A percentile compares a stretch with the other conserved stretches of the same genome.
Conservation (phyloP, 169 alveolate genomes). For the Neospora caninum region DNA sequence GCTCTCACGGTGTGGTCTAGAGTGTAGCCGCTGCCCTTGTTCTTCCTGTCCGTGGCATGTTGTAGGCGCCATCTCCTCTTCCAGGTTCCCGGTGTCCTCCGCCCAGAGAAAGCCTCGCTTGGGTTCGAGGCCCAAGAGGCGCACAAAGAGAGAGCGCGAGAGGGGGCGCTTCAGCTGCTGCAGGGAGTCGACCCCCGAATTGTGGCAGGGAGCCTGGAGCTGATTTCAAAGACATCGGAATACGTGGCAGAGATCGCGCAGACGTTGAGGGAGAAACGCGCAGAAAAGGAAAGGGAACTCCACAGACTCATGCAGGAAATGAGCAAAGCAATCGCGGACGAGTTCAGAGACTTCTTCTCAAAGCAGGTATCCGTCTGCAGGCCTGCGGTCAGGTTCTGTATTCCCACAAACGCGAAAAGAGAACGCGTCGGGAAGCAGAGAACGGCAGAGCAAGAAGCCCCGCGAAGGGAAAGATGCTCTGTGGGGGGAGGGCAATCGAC, state of each 20-base stretch:
- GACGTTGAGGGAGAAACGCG: background rate
- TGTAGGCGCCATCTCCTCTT: background rate
- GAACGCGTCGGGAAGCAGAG: too few species aligned
- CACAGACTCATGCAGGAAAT: background rate
- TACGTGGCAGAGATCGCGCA: background rate
- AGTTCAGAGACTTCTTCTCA: background rate
- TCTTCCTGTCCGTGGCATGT: background rate
- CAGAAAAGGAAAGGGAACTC: background rate
- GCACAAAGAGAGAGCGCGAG: background rate
- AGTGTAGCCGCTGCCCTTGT: too few species aligned
- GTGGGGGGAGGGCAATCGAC: too few species aligned
- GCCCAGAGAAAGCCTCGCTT: background rate
- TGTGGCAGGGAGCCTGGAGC: background rate
- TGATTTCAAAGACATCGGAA: background rate
- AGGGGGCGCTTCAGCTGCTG: background rate
- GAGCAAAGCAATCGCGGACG: background rate
- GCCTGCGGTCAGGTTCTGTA: too few species aligned
- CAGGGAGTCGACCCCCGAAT: constrained; percentile 23
- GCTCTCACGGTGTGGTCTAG: too few species aligned
- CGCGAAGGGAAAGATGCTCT: too few species aligned
- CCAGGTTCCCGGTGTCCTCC: background rate
- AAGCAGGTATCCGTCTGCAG: background rate
- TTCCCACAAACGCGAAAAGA: too few species aligned
- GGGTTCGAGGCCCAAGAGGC: constrained; percentile 12
- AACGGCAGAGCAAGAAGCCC: too few species aligned